These are phyloP conservation scores for Paradendryphiella salina DNA, from an alignment of 2,329 filamentous ascomycete species.

Conservation along the genomic window DNA sequence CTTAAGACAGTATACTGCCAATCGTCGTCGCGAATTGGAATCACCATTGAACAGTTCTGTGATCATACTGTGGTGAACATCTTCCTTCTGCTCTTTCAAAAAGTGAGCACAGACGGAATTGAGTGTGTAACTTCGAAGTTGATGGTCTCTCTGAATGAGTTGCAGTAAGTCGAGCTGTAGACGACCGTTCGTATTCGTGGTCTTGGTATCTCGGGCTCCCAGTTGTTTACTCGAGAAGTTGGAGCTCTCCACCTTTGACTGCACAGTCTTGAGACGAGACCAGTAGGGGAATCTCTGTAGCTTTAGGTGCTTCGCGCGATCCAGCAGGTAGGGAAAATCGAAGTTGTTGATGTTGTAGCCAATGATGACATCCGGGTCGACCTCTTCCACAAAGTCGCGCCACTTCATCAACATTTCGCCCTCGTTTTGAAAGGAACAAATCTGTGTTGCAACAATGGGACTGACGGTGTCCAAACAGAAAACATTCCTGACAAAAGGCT, in stretches of 20 bases:
- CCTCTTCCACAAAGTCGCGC: constrained; percentile 85
- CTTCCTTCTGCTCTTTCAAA: constrained; percentile 94
- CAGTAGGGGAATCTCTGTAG: constrained; percentile 80
- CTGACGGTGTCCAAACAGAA: constrained; percentile 94
- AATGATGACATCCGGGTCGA: constrained; percentile 96
- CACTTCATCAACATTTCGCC: constrained; percentile 89
- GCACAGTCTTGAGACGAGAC: constrained; percentile 73
- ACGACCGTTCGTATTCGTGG: constrained; percentile 91
- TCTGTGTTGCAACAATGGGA: constrained; percentile 90
- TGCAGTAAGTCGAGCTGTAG: constrained; percentile 94
- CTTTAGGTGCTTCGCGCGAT: constrained; percentile 83
- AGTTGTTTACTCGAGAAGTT: constrained; percentile 98
- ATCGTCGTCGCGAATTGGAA: constrained; percentile 82
- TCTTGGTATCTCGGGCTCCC: constrained; percentile 91
- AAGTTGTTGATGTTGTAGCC: constrained; percentile 99
- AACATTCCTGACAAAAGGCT: constrained; percentile 94
- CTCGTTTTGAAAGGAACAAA: constrained; percentile 80
- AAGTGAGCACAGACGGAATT: constrained; percentile 97
- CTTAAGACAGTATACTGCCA: constrained; percentile 95
- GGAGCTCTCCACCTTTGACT: constrained; percentile 73
- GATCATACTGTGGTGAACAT: constrained; percentile 99
- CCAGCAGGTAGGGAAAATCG: constrained; percentile 93
- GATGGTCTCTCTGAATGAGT: constrained; percentile 89
- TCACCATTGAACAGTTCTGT: constrained; percentile 97
- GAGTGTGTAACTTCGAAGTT: constrained; percentile 92